These are phyloP conservation scores for Acanthamoeba culbertsoni DNA, from an alignment of 208 protist genomes.

Conservation along the genomic window DNA sequence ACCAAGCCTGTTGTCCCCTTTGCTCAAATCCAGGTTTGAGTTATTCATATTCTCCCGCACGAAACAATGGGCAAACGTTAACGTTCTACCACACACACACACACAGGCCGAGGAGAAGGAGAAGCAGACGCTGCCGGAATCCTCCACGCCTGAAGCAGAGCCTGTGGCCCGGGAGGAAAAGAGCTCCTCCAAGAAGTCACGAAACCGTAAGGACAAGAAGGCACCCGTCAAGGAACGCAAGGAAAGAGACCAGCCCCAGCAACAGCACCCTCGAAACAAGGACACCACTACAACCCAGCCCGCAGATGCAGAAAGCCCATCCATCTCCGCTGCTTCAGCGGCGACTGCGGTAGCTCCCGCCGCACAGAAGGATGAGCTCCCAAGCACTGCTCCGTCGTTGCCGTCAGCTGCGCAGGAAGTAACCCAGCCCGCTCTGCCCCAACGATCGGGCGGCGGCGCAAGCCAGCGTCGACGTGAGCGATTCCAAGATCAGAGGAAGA, in stretches of 20 bases:
- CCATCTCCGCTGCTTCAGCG: too few relatives aligned
- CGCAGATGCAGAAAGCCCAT: neutral
- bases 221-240: neutral
- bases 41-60: neutral
- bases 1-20: neutral
- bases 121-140: neutral
- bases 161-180: neutral
- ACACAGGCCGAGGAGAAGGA: constrained; percentile 33
- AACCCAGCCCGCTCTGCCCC: too few relatives aligned
- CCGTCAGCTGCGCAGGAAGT: too few relatives aligned
- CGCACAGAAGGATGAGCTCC: too few relatives aligned
- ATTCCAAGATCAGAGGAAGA: too few relatives aligned
- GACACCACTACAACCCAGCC: neutral
- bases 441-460: too few relatives aligned
- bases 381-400: too few relatives aligned
- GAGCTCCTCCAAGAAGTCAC: neutral
- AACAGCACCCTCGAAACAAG: neutral
- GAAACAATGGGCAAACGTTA: neutral
- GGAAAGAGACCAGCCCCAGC: neutral
- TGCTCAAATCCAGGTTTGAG: neutral
- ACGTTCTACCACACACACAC: too few relatives aligned
- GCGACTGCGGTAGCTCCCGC: too few relatives aligned
- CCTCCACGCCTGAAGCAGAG: neutral
- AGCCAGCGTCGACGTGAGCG: too few relatives aligned
- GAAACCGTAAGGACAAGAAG: neutral